These are phyloP conservation scores for Baorangia bicolor DNA, from an alignment of 768 basidiomycete species.

Conservation along the genomic window DNA sequence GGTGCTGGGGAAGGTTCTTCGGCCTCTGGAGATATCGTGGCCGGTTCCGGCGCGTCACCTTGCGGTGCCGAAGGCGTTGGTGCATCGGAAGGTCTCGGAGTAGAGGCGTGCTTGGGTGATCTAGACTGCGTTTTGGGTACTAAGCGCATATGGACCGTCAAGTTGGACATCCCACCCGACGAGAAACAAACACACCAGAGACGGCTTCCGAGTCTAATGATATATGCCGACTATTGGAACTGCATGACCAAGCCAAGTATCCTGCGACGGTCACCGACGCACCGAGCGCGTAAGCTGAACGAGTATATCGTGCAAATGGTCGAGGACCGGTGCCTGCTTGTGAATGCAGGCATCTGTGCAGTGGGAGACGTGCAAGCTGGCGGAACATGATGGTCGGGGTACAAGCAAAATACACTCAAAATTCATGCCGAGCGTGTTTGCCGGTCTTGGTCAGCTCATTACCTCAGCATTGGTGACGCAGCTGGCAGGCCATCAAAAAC, in stretches of 20 bases:
- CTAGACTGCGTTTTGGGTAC: slow-evolving; percentile 18
- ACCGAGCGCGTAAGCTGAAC: slow-evolving; percentile 38
- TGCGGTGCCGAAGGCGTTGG: slow-evolving; percentile 13
- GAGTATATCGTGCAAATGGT: slow-evolving; percentile 26
- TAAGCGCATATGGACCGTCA: slow-evolving; percentile 2
- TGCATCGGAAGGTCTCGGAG: slow-evolving; percentile 19
- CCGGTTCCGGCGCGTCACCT: slow-evolving; percentile 18
- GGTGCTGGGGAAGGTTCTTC: slow-evolving; percentile 9
- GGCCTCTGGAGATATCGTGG: background rate
- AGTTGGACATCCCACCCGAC: background rate
- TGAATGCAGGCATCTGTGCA: slow-evolving; percentile 56
- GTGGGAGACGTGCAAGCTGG: slow-evolving; percentile 50
- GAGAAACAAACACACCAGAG: slow-evolving; percentile 23
- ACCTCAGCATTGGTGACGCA: slow-evolving; percentile 9
- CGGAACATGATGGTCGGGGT: slow-evolving; percentile 46
- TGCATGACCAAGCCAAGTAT: slow-evolving; percentile 50
- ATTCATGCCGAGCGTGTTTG: slow-evolving; percentile 17
- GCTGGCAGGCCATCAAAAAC: background rate
- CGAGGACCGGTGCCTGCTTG: slow-evolving; percentile 23
- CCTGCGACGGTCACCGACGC: slow-evolving; percentile 45
- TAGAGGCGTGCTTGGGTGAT: background rate
- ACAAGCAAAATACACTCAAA: slow-evolving; percentile 12
- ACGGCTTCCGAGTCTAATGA: slow-evolving; percentile 44
- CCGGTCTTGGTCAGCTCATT: slow-evolving; percentile 26
- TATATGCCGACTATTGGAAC: slow-evolving; percentile 41